Base-by-base conservation (phyloP, 257 asterid genomes). In the Buddleja alternifolia region DNA sequence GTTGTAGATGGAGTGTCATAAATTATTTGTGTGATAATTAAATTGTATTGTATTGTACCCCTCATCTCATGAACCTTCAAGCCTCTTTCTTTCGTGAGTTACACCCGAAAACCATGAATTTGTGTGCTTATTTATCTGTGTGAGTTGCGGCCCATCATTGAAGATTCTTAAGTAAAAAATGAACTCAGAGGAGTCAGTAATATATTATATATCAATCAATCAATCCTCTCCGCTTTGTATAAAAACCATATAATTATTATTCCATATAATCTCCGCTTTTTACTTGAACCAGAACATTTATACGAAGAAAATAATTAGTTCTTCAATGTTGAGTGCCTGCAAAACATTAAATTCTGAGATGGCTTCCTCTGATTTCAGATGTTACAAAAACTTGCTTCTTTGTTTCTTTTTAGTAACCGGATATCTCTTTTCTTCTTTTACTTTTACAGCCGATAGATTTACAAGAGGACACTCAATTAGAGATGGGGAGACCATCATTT, bases 401-500 rank as follows among this genome's bases (percentile, higher is more conserved):
- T 75, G 79, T 69, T 15, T 32, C 39, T 61, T 75, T 51, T 60
- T 75, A 6, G 9, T 51, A 7, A 16, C 63, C 3, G 1, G 73
- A 14, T 54, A 16, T 51, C 66, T 44, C 55, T 75, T 66, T 19
- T 77, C 72, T 7, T 71, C 15, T 8, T 69, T 71, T 44, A 55
- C 70, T 57, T 70, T 20, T 14, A 84, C 82, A 8, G 69, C 53
- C 7, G 75, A 83, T 37, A 75, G 40, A 15, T 48, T 92, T 47
- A 57, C 68, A 4, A 10, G 1, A 12, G 91, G 85, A 34, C 46
- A 67, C 8, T 12, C 55, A 0, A 5, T 84, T 3, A 68, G 51
- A 69, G 96, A 87, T 51, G 93, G 95, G 16, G 86, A 75, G 3
- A 58, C 56, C 10, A 60, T 92, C 4, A 50, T 81, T 60, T 92